These are phyloP conservation scores for Fraxinus dipetala DNA, from an alignment of 305 asterid species.

Conservation along the genomic window DNA sequence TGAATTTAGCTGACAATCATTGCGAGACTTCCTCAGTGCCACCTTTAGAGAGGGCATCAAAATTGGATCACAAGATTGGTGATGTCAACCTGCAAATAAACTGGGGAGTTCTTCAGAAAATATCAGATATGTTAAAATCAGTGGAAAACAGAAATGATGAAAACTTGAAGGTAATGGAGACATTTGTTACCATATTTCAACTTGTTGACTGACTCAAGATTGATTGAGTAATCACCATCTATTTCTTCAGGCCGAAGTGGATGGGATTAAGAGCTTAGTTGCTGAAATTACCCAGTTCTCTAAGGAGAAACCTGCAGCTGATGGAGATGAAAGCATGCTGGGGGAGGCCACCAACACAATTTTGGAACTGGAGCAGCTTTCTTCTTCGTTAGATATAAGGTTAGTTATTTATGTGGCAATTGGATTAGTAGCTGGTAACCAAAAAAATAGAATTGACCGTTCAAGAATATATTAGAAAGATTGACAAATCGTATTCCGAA, in stretches of 20 bases:
- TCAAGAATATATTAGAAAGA: background rate
- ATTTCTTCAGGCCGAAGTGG: conserved; percentile 26
- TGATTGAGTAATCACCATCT: background rate
- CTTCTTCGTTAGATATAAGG: conserved; percentile 23
- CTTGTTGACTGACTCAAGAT: background rate
- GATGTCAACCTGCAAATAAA: conserved; percentile 15
- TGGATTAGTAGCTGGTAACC: background rate
- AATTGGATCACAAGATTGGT: conserved; percentile 8
- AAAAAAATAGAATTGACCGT: background rate
- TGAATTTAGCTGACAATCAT: background rate
- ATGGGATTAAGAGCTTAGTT: conserved; percentile 1
- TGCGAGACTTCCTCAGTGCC: background rate
- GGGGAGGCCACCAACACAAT: conserved; percentile 4
- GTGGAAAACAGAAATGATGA: background rate
- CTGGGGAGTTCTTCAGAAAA: conserved; percentile 35
- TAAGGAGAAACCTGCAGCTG: conserved; percentile 8
- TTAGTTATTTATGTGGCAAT: conserved; percentile 5
- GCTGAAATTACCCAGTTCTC: background rate
- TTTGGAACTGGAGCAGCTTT: conserved; percentile 18
- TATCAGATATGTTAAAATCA: conserved; percentile 17
- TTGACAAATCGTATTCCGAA: background rate
- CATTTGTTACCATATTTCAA: background rate
- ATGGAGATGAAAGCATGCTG: background rate
- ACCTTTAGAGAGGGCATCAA: background rate
- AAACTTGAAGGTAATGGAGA: conserved; percentile 32